Evolutionary conservation across 345 rosid genomes (phyloP), one percentile per base, ranked within the genome.

Genomic region (Jatropha curcas): DNA sequence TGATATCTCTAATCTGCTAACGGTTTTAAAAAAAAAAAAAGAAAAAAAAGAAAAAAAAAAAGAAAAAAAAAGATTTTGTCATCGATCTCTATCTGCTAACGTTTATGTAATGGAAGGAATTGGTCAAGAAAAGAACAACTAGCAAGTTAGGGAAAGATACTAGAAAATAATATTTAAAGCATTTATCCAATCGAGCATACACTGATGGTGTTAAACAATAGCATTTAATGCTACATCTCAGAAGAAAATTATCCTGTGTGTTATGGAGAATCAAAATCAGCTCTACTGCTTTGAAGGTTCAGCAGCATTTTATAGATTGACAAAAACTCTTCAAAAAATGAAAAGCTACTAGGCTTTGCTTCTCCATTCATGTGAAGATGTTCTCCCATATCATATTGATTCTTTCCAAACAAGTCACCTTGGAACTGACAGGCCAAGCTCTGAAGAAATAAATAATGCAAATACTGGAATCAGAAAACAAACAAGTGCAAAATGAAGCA

Each of bases 341-440:
- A 70, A 61, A 62, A 60, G 65, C 77, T 50, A 60, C 22, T 63
- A 63, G 24, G 19, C 37, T 45, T 66, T 67, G 74, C 76, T 64
- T 58, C 85, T 60, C 81, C 84, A 35, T 74, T 71, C 77, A 77
- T 64, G 74, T 27, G 48, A 75, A 71, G 65, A 55, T 12, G 33
- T 71, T 63, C 63, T 70, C 65, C 82, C 65, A 27, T n/a, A n/a
- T 72, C 81, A 43, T 73, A 72, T 48, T 71, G 51, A 72, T 45
- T 56, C 61, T 71, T 72, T 41, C 27, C 78, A 43, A 74, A 67
- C 71, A 66, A 34, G 83, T 91, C 97, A 94, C 95, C 98, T 94
- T 77, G 95, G 97, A 68, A 85, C 94, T 1, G 93, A 88, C 76
- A 84, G 85, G 68, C 98, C 97, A 73, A 88, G 81, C 91, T 86